A percentile compares a stretch with the other conserved stretches of the same genome.
Evolutionary conservation across 306 rosid genomes (phyloP).

Genomic region (Bauhinia variegata): DNA sequence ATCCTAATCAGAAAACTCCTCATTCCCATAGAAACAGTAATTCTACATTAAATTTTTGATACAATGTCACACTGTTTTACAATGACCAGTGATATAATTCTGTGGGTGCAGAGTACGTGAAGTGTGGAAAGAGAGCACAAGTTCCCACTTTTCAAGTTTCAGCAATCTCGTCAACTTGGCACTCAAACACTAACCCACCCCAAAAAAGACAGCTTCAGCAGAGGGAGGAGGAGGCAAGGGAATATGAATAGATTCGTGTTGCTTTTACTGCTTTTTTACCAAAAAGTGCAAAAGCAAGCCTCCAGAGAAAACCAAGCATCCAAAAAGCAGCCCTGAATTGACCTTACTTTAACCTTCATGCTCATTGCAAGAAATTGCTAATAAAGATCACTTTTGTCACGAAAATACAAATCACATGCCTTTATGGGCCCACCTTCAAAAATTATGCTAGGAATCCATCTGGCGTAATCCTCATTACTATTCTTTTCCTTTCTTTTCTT

Average conservation of each 20-base stretch:
- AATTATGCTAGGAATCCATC: conserved; percentile 24
- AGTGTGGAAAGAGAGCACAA: neutral
- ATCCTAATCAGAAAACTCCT: conserved; percentile 31
- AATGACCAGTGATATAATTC: no score
- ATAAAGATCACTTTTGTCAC: conserved; percentile 33
- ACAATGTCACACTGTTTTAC: no score
- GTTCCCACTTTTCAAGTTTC: conserved; percentile 35
- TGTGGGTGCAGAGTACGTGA: no score
- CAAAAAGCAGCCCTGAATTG: conserved; percentile 49
- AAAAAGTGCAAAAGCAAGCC: conserved; percentile 41
- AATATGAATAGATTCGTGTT: conserved; percentile 34
- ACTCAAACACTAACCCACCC: conserved; percentile 27
- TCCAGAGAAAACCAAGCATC: conserved; percentile 57
- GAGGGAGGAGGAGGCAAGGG: conserved; percentile 26
- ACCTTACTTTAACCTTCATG: conserved; percentile 35
- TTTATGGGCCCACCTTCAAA: conserved; percentile 29
- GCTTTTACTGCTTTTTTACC: conserved; percentile 39
- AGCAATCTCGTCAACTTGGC: conserved; percentile 34
- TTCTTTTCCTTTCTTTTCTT: no score
- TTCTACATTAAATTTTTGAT: no score
- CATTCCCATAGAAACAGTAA: no score
- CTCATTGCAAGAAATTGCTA: conserved; percentile 33
- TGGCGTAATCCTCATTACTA: conserved; percentile 10
- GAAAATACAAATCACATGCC: conserved; percentile 37
- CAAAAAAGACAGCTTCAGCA: conserved; percentile 32